Conservation (phyloP, 2,329 filamentous ascomycete genomes). For the Fonsecaea nubica region DNA sequence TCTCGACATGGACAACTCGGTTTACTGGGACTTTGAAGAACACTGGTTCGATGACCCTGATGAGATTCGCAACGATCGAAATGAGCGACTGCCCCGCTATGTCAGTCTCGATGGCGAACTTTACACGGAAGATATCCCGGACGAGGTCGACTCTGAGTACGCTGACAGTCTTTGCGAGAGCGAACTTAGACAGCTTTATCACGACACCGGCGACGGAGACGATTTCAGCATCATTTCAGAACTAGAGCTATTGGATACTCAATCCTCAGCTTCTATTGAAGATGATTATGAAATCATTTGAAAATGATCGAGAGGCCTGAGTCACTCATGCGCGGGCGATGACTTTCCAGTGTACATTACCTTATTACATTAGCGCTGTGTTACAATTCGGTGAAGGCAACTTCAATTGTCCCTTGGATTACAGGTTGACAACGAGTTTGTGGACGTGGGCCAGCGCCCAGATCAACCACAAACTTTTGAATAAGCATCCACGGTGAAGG, state of each 20-base stretch:
- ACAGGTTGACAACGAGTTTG: not conserved
- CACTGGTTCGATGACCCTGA: not conserved
- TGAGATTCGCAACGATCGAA: not conserved
- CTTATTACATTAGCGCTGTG: not conserved
- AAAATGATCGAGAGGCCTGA: not conserved
- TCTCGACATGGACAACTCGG: not conserved
- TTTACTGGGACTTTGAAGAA: not conserved
- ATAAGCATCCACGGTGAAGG: not conserved
- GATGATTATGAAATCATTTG: conserved; percentile 10
- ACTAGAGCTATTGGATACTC: conserved; percentile 7
- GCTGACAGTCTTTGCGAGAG: not conserved
- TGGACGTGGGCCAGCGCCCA: not conserved
- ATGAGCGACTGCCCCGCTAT: not conserved
- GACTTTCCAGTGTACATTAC: not conserved
- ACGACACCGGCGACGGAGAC: not conserved
- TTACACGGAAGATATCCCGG: not conserved
- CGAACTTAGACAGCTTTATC: not conserved
- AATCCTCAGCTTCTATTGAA: conserved; percentile 8
- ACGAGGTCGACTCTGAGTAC: not conserved
- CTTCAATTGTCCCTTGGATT: too few species aligned
- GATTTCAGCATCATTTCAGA: conserved; percentile 21
- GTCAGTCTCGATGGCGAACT: conserved; percentile 9
- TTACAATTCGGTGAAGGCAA: too few species aligned
- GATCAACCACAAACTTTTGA: not conserved
- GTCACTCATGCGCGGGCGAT: not conserved